Base-by-base conservation (phyloP, 345 rosid species). In the Erucastrum elatum region DNA sequence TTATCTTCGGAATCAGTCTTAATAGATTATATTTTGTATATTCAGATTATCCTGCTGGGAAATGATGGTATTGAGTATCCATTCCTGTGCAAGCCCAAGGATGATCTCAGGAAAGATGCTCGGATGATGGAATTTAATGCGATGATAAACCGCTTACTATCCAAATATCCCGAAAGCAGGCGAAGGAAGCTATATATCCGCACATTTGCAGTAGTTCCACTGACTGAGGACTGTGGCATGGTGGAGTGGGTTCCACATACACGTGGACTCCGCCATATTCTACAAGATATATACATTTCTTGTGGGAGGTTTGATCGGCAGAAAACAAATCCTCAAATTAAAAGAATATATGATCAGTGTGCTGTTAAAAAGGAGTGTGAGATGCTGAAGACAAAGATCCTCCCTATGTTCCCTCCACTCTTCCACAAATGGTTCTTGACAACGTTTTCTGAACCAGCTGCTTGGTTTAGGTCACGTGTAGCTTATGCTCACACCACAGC, bases 81-180 rank as follows among this genome's bases (percentile, higher is more conserved):
- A 68, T 94, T 92, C 86, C 97, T 94, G 66, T 94, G 98, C 90
- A 94, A 94, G 77, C 98, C 98, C 64, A 92, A 92, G 88, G 98
- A 92, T 82, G 98, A 94, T 77, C 92, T 94, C 53, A 87, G 98
- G 83, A 94, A 94, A 86, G 98, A 94, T 90, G 98, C 98, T 59
- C 97, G 97, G 70, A 92, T 94, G 98, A 94, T 94, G 98, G 98
- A 94, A 84, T 94, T 94, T 77, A 94, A 87, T 80, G 98, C 98
- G 70, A 94, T 91, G 94, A 94, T 94, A 84, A 94, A 94, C 81
- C 91, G 89, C 60, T 85, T 94, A 64, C 85, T 94, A 72, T 90
- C 94, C 61, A 94, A 93, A 83, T 92, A 90, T 83, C 97, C 97
- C 63, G 98, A 94, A 87, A 94, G 98, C 83, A 90, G 96, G 68